Conservation (phyloP, 768 basidiomycete species). For the Tephrocybe sp. region DNA sequence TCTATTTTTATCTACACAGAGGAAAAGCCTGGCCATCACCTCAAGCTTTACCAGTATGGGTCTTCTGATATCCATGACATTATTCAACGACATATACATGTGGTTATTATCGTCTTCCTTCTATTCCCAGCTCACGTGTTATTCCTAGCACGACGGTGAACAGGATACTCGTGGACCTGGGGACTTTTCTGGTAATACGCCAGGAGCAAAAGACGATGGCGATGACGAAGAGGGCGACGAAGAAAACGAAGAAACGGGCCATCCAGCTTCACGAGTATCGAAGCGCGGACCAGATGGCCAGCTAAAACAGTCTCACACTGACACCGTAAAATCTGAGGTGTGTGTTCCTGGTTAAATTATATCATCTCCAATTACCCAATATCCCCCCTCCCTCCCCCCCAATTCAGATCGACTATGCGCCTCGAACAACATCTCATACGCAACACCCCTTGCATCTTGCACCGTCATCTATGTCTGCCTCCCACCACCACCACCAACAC, state of each 20-base stretch:
- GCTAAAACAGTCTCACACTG: constrained; percentile 25
- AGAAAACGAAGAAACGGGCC: constrained; percentile 27
- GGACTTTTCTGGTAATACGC: constrained; percentile 43
- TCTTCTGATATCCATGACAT: constrained; percentile 70
- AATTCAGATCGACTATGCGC: constrained; percentile 23
- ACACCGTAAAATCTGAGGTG: constrained; percentile 17
- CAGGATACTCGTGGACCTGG: constrained; percentile 44
- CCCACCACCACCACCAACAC: constrained; percentile 20
- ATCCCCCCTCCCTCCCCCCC: too few species aligned
- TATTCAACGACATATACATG: constrained; percentile 63
- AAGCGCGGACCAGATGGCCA: constrained; percentile 35
- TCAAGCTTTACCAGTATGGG: constrained; percentile 82
- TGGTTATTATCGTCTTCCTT: constrained; percentile 18
- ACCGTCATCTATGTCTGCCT: constrained; percentile 29
- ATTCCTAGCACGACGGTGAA: constrained; percentile 47
- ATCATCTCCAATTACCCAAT: not conserved
- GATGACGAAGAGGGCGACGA: constrained; percentile 42
- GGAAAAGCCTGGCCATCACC: constrained; percentile 75
- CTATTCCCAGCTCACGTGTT: not conserved
- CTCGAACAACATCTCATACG: constrained; percentile 15
- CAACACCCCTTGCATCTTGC: constrained; percentile 18
- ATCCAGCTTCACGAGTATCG: constrained; percentile 11
- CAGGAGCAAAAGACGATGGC: constrained; percentile 29
- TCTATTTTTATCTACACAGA: constrained; percentile 56
- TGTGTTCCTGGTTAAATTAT: constrained; percentile 1